A percentile compares a stretch with the other conserved stretches of the same genome.
These are phyloP conservation scores for Suillus paluster DNA, from an alignment of 768 basidiomycete genomes.

Conservation along the genomic window DNA sequence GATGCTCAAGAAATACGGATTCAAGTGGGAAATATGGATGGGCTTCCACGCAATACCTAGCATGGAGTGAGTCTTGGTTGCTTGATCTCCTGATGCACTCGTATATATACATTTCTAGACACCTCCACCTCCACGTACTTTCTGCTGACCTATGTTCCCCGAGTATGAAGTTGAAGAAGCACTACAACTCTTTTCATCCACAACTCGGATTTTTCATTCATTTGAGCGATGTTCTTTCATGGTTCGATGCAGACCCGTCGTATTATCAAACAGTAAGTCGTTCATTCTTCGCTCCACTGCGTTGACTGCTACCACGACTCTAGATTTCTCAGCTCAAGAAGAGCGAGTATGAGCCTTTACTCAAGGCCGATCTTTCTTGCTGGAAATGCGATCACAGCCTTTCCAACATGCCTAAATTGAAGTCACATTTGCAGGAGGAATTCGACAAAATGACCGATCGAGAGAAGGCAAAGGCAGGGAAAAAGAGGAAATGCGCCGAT, in stretches of 20 bases:
- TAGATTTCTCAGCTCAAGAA: constrained; percentile 60
- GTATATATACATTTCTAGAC: constrained; percentile 46
- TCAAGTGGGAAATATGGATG: constrained; percentile 75
- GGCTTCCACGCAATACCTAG: constrained; percentile 90
- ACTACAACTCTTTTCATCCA: constrained; percentile 92
- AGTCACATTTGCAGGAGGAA: constrained; percentile 76
- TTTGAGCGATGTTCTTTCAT: constrained; percentile 75
- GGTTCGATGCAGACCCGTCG: constrained; percentile 72
- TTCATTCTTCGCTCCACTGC: neutral
- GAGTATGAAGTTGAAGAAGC: constrained; percentile 82
- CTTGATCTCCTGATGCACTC: neutral
- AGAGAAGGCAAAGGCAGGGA: constrained; percentile 45
- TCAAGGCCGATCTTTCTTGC: constrained; percentile 72
- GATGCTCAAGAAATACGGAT: constrained; percentile 76
- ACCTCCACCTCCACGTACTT: constrained; percentile 85
- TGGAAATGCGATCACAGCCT: constrained; percentile 66
- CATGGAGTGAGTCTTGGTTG: constrained; percentile 67
- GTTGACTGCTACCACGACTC: constrained; percentile 6
- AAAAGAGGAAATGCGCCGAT: constrained; percentile 45
- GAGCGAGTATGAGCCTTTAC: constrained; percentile 60
- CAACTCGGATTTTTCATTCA: constrained; percentile 82
- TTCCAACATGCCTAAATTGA: constrained; percentile 77
- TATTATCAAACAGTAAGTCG: constrained; percentile 55
- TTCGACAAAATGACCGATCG: constrained; percentile 56
- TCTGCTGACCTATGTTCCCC: constrained; percentile 77